Evolutionary conservation across 805 yeast genomes (phyloP).

Genomic region (Yarrowia hollandica): DNA sequence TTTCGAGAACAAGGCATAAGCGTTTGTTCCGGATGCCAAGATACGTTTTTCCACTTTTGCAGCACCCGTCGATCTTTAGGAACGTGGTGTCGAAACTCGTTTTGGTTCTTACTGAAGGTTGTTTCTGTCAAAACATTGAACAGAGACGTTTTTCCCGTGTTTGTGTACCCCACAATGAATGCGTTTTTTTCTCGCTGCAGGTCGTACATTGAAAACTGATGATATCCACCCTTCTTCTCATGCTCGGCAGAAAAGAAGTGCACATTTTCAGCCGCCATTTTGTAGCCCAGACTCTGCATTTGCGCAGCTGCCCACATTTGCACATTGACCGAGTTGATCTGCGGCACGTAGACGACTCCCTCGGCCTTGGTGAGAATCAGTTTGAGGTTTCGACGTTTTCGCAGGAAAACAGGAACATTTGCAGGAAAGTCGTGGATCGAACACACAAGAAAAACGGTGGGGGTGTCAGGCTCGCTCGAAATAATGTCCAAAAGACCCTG

Average conservation of each 20-base stretch:
- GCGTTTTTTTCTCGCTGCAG: neutral
- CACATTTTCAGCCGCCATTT: neutral
- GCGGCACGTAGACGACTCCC: constrained; percentile 18
- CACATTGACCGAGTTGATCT: constrained; percentile 14
- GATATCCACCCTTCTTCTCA: neutral
- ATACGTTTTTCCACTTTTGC: constrained; percentile 1
- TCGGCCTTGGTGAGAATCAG: constrained; percentile 31
- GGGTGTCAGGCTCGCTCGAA: constrained; percentile 2
- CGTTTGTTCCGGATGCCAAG: constrained; percentile 15
- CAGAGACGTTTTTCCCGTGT: constrained; percentile 12
- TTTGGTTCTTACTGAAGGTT: neutral
- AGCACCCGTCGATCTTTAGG: neutral
- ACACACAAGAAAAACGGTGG: neutral
- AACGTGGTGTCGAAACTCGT: neutral
- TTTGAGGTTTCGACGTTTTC: constrained; percentile 30
- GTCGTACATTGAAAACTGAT: constrained; percentile 1
- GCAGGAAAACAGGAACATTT: constrained; percentile 5
- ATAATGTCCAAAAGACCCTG: neutral
- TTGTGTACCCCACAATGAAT: constrained; percentile 7
- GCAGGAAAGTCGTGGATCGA: constrained; percentile 26
- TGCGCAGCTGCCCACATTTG: constrained; percentile 22
- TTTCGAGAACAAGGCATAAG: neutral
- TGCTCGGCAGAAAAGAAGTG: constrained; percentile 18
- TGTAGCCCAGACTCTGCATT: constrained; percentile 15
- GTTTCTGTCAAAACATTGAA: neutral